Percentiles rank a stretch among this genome's conserved stretches.
These are phyloP conservation scores for Strobilomyces dryophilus DNA, from an alignment of 768 basidiomycete species.

Conservation along the genomic window DNA sequence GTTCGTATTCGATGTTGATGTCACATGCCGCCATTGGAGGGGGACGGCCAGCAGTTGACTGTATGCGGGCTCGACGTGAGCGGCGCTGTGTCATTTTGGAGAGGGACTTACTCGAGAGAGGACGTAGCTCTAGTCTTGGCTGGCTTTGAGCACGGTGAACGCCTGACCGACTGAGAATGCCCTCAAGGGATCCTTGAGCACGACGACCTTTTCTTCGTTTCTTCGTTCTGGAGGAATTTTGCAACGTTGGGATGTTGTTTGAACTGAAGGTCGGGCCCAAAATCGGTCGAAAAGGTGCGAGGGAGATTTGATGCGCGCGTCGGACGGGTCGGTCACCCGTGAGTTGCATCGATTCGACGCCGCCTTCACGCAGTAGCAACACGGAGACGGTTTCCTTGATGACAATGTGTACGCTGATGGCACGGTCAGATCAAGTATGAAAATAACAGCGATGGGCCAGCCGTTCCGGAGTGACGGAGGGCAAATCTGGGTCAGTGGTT, in stretches of 20 bases:
- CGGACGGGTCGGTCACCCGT: conserved; percentile 78
- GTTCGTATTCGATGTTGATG: conserved; percentile 96
- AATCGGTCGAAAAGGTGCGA: conserved; percentile 55
- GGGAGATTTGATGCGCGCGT: conserved; percentile 65
- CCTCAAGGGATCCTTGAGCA: conserved; percentile 77
- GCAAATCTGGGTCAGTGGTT: conserved; percentile 48
- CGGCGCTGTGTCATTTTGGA: neutral
- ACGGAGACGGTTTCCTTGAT: conserved; percentile 83
- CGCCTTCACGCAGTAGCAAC: conserved; percentile 85
- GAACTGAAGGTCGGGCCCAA: conserved; percentile 78
- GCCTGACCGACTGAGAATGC: conserved; percentile 86
- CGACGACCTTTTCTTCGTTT: conserved; percentile 48
- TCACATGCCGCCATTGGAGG: conserved; percentile 90
- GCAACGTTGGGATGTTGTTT: conserved; percentile 96
- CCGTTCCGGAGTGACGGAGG: conserved; percentile 76
- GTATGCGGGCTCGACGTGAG: neutral
- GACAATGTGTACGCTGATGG: conserved; percentile 72
- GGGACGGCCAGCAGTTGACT: conserved; percentile 98
- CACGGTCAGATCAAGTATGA: neutral
- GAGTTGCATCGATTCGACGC: conserved; percentile 84
- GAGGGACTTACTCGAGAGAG: conserved; percentile 71
- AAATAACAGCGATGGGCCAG: conserved; percentile 25
- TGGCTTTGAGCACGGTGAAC: conserved; percentile 80
- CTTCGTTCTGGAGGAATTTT: conserved; percentile 70
- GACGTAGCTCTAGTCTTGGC: conserved; percentile 87